Evolutionary conservation across 495 filamentous ascomycete species (phyloP).

Genomic region (Parmelia sp.): DNA sequence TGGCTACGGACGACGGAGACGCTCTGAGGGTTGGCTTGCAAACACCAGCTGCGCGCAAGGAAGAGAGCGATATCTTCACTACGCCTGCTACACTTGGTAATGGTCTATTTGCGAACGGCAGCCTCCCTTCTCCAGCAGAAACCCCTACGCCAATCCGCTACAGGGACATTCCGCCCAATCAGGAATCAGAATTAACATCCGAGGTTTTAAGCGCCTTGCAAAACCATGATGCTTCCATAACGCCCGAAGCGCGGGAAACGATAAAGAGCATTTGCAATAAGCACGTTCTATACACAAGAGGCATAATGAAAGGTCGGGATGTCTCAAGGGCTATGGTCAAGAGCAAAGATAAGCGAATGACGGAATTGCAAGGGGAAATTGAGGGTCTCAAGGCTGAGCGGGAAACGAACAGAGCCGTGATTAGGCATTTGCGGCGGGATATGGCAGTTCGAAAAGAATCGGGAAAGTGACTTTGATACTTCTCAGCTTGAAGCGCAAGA

Average conservation of each 20-base stretch:
- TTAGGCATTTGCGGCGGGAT: conserved; percentile 29
- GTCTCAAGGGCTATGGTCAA: conserved; percentile 54
- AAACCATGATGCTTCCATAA: conserved; percentile 40
- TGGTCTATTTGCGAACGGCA: conserved; percentile 24
- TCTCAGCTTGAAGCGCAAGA: neutral
- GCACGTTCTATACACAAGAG: conserved; percentile 50
- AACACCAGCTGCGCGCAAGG: conserved; percentile 22
- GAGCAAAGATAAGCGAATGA: conserved; percentile 54
- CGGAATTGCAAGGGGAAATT: conserved; percentile 44
- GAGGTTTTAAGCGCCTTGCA: conserved; percentile 48
- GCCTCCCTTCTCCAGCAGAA: conserved; percentile 28
- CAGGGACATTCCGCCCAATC: conserved; percentile 31
- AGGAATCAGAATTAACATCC: conserved; percentile 44
- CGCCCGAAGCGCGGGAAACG: conserved; percentile 35
- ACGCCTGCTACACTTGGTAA: conserved; percentile 21
- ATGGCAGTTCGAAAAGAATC: conserved; percentile 18
- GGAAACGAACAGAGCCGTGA: conserved; percentile 44
- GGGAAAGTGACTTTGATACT: neutral
- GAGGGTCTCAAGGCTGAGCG: conserved; percentile 45
- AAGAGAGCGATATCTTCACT: conserved; percentile 28
- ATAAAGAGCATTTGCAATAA: conserved; percentile 46
- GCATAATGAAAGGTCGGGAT: conserved; percentile 57
- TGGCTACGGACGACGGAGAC: conserved; percentile 24
- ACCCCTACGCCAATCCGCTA: conserved; percentile 50
- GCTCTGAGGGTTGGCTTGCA: conserved; percentile 10